Base-by-base conservation (phyloP, 306 rosid genomes). In the Gynostemma pentaphyllum region DNA sequence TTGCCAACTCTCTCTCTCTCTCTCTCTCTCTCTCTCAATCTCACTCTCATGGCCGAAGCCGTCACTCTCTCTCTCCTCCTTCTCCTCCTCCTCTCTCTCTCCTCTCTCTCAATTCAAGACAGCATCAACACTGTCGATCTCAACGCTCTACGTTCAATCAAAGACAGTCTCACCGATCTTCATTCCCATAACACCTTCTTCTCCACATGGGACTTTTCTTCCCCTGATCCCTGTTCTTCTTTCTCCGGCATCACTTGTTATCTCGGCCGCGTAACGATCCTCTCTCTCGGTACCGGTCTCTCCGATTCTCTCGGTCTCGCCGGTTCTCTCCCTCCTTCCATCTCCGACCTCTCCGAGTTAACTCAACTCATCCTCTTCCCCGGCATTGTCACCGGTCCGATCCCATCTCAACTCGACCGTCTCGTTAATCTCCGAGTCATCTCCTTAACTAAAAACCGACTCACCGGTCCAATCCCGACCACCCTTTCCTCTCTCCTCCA, bases 321-420 rank as follows among this genome's bases (percentile, higher is more conserved):
- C 28, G 96, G 96, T 0, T 75, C 87, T 1, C 84, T 87, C 48
- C 63, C 96, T 0, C 3, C 27, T 0, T 53, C 85, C 34, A 37
- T 87, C 48, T 68, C 92, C 55, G 5, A 48, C 3, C 89, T 87
- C 74, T 15, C 87, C 21, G 77, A 82, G 69, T 55, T 88, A 10
- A 85, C 89, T 24, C 96, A 88, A 67, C 89, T 88, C 78, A 63
- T 88, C 11, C 96, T 88, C 77, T 73, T 66, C 71, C 84, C 89
- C 0, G 92, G 96, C 19, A 78, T 88, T 21, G 96, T 88, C 75
- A 85, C 96, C 50, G 89, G 94, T 9, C 67, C 89, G 0, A 81
- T 85, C 54, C 94, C 96, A 0, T 40, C 49, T 8, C 77, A 82
- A 22, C 83, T 88, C 34, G 78, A 71, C 5, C 75, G 45, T 13